phyloP scores from a whole-genome alignment of 2,329 filamentous ascomycete genomes.

The Fusarium siculi region DNA sequence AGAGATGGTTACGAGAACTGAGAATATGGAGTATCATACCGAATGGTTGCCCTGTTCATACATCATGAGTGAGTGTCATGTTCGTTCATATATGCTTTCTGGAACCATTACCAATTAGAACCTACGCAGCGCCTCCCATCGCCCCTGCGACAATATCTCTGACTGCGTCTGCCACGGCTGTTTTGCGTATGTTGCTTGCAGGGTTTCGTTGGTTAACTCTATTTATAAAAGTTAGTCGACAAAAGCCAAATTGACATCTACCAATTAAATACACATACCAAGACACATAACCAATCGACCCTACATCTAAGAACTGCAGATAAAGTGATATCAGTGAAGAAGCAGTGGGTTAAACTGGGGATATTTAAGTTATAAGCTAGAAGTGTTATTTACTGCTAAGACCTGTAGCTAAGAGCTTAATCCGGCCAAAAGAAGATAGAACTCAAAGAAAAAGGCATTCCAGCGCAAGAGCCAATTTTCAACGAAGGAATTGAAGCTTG shows the following conservation, averaged over 20 bases:
- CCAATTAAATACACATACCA: no score
- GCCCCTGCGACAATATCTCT: neutral
- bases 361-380: no score
- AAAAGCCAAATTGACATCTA: no score
- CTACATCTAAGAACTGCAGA: no score
- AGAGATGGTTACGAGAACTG: neutral
- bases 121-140: neutral
- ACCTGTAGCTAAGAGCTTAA: no score
- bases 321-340: no score
- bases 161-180: neutral
- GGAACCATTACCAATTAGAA: neutral
- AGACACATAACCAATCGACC: no score
- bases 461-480: neutral
- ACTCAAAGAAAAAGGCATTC: neutral
- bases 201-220: no score
- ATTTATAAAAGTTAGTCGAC: no score
- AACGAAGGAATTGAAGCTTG: neutral
- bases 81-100: fast-evolving
- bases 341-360: no score
- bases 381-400: no score
- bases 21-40: neutral
- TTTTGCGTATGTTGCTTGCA: neutral
- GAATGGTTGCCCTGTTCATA: neutral
- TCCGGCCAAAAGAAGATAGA: no score
- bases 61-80: neutral